These are phyloP conservation scores for Coccomyxa sp. DNA, from an alignment of 139 green algal genomes.

Conservation along the genomic window DNA sequence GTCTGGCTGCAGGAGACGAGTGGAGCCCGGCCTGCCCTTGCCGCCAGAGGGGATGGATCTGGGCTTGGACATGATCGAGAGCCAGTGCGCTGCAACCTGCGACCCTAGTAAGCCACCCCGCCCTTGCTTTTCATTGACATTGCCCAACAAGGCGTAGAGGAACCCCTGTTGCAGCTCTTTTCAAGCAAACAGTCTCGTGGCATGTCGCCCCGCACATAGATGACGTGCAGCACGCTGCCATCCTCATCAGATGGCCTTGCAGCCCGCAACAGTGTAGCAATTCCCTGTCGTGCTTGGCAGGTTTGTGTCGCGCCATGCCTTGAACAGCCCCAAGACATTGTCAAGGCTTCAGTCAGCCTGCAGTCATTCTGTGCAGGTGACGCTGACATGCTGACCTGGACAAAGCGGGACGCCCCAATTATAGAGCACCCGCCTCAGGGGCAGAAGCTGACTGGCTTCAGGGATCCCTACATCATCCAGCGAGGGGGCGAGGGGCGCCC, in stretches of 20 bases:
- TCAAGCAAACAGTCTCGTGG: too few relatives aligned
- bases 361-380: conserved; percentile 8
- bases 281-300: neutral
- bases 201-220: too few relatives aligned
- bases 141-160: too few relatives aligned
- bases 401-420: conserved; percentile 17
- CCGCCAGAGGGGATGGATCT: conserved; percentile 16
- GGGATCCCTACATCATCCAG: conserved; percentile 33
- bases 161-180: too few relatives aligned
- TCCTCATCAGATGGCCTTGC: too few relatives aligned
- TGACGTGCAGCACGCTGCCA: too few relatives aligned
- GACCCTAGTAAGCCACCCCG: neutral
- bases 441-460: conserved; percentile 20
- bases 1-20: conserved; percentile 7
- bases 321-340: neutral
- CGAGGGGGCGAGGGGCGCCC: neutral
- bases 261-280: neutral
- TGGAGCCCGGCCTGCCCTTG: conserved; percentile 6
- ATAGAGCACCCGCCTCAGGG: conserved; percentile 15
- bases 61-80: conserved; percentile 25
- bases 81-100: neutral
- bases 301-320: neutral
- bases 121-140: too few relatives aligned
- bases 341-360: neutral
- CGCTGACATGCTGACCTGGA: conserved; percentile 20